Conservation (phyloP, 164 flowering plant species). For the Tetracentron sinense region DNA sequence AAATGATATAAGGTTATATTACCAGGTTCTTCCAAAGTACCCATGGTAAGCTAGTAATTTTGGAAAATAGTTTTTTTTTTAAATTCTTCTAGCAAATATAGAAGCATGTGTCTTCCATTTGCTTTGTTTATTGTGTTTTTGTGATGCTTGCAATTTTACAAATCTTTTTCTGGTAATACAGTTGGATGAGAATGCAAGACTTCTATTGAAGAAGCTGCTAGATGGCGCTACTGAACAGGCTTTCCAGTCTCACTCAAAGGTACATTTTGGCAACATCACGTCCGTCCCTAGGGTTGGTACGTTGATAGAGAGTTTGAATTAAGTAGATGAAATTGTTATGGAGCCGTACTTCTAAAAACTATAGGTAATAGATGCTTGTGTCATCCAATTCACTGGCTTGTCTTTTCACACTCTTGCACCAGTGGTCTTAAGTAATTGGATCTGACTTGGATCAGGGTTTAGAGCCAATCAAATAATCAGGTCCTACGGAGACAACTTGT, state of each 20-base stretch:
- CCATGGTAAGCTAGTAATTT: not conserved
- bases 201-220: conserved; percentile 34
- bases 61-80: not conserved
- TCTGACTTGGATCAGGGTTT: too few relatives aligned
- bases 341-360: too few relatives aligned
- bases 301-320: too few relatives aligned
- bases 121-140: not conserved
- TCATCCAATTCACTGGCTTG: too few relatives aligned
- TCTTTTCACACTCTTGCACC: too few relatives aligned
- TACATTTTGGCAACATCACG: not conserved
- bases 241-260: conserved; percentile 29
- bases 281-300: not conserved
- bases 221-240: conserved; percentile 34
- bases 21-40: not conserved
- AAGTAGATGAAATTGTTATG: not conserved
- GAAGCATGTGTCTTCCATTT: not conserved
- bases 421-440: too few relatives aligned
- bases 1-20: too few relatives aligned
- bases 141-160: not conserved
- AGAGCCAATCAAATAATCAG: too few relatives aligned
- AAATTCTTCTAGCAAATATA: not conserved
- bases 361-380: too few relatives aligned
- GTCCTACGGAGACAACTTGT: too few relatives aligned
- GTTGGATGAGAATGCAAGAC: conserved; percentile 36
- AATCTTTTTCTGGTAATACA: conserved; percentile 5